Conservation (phyloP, 768 basidiomycete species). For the Hericium rajendrae region DNA sequence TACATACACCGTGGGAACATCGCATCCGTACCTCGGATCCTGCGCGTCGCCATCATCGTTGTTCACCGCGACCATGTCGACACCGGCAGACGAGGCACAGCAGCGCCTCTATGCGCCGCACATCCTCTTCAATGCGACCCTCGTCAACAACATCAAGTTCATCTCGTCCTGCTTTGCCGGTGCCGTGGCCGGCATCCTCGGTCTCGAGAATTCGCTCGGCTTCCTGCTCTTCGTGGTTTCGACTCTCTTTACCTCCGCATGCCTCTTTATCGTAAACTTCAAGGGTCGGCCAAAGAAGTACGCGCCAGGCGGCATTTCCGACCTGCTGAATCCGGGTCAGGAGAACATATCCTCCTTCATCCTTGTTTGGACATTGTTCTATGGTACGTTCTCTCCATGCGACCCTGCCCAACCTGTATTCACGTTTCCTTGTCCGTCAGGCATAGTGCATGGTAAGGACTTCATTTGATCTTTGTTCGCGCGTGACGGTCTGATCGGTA, state of each 20-base stretch:
- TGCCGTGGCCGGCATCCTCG: constrained; percentile 81
- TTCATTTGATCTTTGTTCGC: neutral
- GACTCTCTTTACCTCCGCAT: constrained; percentile 55
- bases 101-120: constrained; percentile 63
- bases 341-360: constrained; percentile 89
- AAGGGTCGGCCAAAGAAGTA: constrained; percentile 53
- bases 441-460: constrained; percentile 32
- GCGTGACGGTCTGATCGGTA: neutral
- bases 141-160: constrained; percentile 62
- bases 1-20: neutral
- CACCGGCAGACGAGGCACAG: constrained; percentile 34
- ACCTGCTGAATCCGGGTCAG: constrained; percentile 75
- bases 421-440: constrained; percentile 17
- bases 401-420: constrained; percentile 3
- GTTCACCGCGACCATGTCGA: constrained; percentile 11
- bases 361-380: constrained; percentile 89
- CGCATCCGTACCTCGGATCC: neutral
- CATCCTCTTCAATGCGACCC: constrained; percentile 49
- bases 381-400: constrained; percentile 43
- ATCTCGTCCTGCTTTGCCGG: constrained; percentile 79
- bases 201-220: constrained; percentile 76
- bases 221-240: constrained; percentile 70
- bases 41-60: neutral
- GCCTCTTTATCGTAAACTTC: constrained; percentile 65
- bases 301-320: constrained; percentile 50